Evolutionary conservation across 257 asterid species (phyloP).

Genomic region (Catharanthus roseus): DNA sequence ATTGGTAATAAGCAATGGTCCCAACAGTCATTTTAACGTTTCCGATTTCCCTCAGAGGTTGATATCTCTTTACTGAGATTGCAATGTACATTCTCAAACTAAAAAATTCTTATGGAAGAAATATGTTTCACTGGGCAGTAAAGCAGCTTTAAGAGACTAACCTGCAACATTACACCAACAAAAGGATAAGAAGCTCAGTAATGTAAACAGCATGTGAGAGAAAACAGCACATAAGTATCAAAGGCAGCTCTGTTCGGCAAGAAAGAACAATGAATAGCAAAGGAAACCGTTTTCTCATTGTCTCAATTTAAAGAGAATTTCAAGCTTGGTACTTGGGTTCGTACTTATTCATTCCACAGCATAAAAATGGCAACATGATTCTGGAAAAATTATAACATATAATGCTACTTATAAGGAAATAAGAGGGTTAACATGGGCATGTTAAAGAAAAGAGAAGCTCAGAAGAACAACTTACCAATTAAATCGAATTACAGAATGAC

Average conservation of each 20-base stretch:
- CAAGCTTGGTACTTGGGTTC: neutral
- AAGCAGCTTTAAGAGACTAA: conserved; percentile 10
- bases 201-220: neutral
- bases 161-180: conserved; percentile 22
- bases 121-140: neutral
- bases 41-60: conserved; percentile 31
- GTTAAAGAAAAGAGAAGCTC: conserved; percentile 1
- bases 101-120: conserved; percentile 21
- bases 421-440: neutral
- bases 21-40: conserved; percentile 63
- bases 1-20: conserved; percentile 68
- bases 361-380: neutral
- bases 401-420: neutral
- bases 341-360: neutral
- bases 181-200: neutral
- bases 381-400: too few species aligned
- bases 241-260: neutral
- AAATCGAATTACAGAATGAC: conserved; percentile 54
- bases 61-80: too few species aligned
- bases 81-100: conserved; percentile 73
- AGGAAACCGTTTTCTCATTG: neutral
- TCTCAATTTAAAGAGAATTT: neutral
- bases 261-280: too few species aligned
- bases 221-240: neutral
- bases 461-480: conserved; percentile 40